Evolutionary conservation across 176 grass and related monocot species (phyloP).

Genomic region (Hyparrhenia diplandra): DNA sequence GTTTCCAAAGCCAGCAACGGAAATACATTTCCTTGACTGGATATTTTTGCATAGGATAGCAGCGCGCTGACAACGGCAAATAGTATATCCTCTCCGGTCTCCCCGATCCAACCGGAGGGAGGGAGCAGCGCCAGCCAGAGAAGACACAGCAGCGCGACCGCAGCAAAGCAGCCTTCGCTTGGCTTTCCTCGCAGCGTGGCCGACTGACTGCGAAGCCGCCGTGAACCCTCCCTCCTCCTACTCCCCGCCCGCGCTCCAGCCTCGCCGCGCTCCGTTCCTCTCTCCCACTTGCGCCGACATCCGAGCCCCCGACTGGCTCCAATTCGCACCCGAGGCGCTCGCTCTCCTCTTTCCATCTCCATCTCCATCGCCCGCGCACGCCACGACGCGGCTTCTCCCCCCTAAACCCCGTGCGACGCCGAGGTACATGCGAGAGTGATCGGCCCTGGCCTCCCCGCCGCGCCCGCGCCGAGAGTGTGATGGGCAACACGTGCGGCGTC

Average conservation of each 20-base stretch:
- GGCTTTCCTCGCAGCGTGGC: constrained; percentile 29
- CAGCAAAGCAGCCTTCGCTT: constrained; percentile 19
- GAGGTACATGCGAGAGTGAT: constrained; percentile 23
- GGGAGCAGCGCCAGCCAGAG: background rate
- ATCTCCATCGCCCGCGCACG: background rate
- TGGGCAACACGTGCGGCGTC: constrained; percentile 62
- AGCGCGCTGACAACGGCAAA: background rate
- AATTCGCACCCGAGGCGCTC: background rate
- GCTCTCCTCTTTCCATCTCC: background rate
- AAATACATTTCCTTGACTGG: background rate
- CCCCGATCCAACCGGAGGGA: constrained; percentile 8
- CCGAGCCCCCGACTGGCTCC: background rate
- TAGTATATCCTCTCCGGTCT: background rate
- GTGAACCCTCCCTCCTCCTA: constrained; percentile 33
- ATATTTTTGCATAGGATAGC: background rate
- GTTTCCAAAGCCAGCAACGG: background rate
- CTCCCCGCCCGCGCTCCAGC: background rate
- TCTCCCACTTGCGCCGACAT: background rate
- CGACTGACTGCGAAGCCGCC: constrained; percentile 16
- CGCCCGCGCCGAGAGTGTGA: constrained; percentile 14
- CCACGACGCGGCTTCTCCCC: constrained; percentile 1
- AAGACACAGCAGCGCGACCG: constrained; percentile 1
- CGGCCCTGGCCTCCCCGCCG: constrained; percentile 11
- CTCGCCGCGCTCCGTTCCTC: background rate
- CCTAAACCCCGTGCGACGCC: background rate